Evolutionary conservation across 805 yeast genomes (phyloP).

Genomic region (Lipomyces spencermartinsiae): DNA sequence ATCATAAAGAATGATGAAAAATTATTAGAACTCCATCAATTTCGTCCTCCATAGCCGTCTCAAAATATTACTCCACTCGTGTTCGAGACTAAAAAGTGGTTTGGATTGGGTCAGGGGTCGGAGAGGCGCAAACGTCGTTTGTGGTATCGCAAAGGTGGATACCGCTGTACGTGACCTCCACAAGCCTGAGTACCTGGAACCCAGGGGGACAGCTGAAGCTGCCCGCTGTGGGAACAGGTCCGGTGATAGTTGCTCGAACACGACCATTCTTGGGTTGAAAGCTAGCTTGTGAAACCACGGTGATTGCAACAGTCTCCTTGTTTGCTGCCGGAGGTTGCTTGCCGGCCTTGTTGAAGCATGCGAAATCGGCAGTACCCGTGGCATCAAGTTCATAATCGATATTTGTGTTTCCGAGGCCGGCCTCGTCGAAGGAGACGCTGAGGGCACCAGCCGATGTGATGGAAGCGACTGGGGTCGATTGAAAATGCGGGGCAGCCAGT

Average conservation of each 20-base stretch:
- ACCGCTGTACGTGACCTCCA: conserved; percentile 2
- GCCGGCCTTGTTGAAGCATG: conserved; percentile 5
- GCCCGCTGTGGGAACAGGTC: conserved; percentile 1
- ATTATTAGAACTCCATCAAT: neutral
- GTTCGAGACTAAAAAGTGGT: neutral
- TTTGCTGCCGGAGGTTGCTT: conserved; percentile 2
- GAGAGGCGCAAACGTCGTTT: conserved; percentile 4
- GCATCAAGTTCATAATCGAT: neutral
- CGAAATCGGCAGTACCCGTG: neutral
- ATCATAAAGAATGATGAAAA: neutral
- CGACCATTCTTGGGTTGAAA: conserved; percentile 4
- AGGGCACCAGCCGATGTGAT: neutral
- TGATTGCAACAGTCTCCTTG: neutral
- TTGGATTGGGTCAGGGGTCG: conserved; percentile 1
- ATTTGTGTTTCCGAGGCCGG: conserved; percentile 2
- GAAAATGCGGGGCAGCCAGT: neutral
- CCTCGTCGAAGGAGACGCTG: conserved; percentile 3
- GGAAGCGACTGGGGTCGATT: conserved; percentile 5
- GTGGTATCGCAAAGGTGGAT: neutral
- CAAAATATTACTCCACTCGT: neutral
- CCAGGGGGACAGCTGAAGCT: conserved; percentile 3
- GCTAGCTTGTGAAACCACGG: neutral
- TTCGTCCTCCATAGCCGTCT: neutral
- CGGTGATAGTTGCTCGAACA: conserved; percentile 1
- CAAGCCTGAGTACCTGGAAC: neutral